phyloP scores from a whole-genome alignment of 179 eudicot genomes.

The Dionaea muscipula region DNA sequence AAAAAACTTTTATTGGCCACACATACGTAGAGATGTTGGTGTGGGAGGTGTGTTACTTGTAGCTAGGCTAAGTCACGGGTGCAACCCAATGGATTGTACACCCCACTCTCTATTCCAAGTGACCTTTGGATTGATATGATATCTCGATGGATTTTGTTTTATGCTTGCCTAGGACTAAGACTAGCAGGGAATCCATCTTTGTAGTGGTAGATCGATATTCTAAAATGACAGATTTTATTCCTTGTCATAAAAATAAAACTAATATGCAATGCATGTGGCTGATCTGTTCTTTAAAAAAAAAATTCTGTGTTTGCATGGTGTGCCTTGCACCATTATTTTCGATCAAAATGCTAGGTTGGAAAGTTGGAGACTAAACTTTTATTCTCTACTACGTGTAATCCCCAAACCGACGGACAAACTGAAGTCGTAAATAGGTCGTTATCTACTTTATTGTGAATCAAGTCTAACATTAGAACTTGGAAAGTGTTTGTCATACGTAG shows the following conservation, averaged over 20 bases:
- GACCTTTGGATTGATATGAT: not conserved
- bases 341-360: not conserved
- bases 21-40: not conserved
- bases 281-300: not conserved
- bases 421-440: not conserved
- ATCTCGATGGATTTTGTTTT: not conserved
- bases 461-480: too few species aligned
- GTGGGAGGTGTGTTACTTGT: constrained; percentile 4
- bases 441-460: too few species aligned
- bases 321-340: not conserved
- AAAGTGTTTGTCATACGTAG: too few species aligned
- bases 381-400: not conserved
- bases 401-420: not conserved
- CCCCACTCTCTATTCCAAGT: constrained; percentile 1
- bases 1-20: too few species aligned
- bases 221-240: not conserved
- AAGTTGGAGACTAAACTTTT: not conserved
- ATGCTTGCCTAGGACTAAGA: not conserved
- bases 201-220: not conserved
- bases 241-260: not conserved
- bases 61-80: not conserved
- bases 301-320: not conserved
- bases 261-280: not conserved
- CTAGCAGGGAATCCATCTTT: not conserved
- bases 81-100: not conserved